Evolutionary conservation across 139 green algal species (phyloP), one percentile per base, ranked within the genome.

Genomic region (Asterochloris sp.): DNA sequence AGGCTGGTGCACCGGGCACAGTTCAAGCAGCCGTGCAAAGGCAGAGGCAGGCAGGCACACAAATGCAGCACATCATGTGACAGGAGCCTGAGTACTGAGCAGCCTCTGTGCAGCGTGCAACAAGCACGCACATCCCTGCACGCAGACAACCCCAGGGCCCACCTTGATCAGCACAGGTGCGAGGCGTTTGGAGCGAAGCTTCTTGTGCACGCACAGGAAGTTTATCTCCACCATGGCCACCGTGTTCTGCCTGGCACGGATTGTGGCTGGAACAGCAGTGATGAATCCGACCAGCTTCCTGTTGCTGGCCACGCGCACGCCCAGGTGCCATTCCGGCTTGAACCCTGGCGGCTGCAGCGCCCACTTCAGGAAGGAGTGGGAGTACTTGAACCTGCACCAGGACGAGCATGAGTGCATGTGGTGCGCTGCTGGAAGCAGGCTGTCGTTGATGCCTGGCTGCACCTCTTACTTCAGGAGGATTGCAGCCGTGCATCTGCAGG

Each of bases 181-280:
- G 12, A 99, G 92, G 12, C 96, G 92, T 88, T 98, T 99, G 78
- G 92, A 89, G 21, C 97, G 90, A 69, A 99, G 92, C 91, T 99
- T 98, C 88, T 99, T 99, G 91, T 98, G 95, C 66, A 99, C 93
- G 87, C 97, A 99, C 73, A 99, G 88, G 83, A 99, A 99, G 92
- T 99, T 99, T 87, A 99, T 98, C 87, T 99, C 97, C 69, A 97
- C 96, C 87, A 97, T 92, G 74, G 54, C 27, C 16, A 97, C 63
- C n/a, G 14, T 27, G 47, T 80, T 85, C 26, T 54, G 67, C 13
- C 76, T 29, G 38, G 84, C 78, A 66, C 78, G 73, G 21, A 84
- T 79, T 71, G 73, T 69, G 38, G 80, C 75, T 13, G 80, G 78
- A 62, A 78, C 68, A 29, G 82, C 76, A 27, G 74, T 95, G 82